Evolutionary conservation across 106 monocot genomes (phyloP).

Genomic region (Apostasia ramifera): DNA sequence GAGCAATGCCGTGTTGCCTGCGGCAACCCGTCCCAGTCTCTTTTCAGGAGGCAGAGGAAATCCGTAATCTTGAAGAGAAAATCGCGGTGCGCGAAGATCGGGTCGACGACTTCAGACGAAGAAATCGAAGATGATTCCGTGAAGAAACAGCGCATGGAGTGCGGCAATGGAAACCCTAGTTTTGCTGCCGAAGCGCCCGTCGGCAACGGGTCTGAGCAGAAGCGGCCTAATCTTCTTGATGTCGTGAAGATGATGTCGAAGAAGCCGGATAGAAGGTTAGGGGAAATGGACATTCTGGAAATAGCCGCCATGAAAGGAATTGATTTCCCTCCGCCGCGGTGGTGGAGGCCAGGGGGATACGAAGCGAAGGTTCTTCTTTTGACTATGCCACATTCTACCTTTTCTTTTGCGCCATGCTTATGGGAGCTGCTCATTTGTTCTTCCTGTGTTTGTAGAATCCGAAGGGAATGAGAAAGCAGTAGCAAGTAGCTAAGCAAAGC

Average conservation of each 20-base stretch:
- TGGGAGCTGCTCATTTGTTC: background rate
- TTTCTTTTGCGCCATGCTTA: background rate
- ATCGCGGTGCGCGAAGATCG: background rate
- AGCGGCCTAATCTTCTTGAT: background rate
- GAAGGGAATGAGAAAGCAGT: background rate
- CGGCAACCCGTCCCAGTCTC: background rate
- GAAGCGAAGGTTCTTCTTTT: background rate
- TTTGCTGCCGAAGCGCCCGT: background rate
- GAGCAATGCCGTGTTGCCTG: background rate
- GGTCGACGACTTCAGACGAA: background rate
- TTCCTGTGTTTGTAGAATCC: background rate
- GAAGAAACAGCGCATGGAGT: background rate
- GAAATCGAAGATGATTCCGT: background rate
- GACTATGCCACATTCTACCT: background rate
- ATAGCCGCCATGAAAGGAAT: slow-evolving; percentile 6
- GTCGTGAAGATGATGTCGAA: background rate
- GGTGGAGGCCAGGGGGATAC: slow-evolving; percentile 1
- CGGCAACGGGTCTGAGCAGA: background rate
- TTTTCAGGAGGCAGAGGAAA: background rate
- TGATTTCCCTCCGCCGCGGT: background rate
- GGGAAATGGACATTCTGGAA: slow-evolving; percentile 2
- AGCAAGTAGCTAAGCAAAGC: too few species aligned
- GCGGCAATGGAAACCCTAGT: background rate
- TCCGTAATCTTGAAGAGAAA: background rate
- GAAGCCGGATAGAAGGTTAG: background rate